Percentiles rank a stretch among this genome's conserved stretches.
phyloP scores from a whole-genome alignment of 2,329 filamentous ascomycete species.

The Hypoxylon sp. region DNA sequence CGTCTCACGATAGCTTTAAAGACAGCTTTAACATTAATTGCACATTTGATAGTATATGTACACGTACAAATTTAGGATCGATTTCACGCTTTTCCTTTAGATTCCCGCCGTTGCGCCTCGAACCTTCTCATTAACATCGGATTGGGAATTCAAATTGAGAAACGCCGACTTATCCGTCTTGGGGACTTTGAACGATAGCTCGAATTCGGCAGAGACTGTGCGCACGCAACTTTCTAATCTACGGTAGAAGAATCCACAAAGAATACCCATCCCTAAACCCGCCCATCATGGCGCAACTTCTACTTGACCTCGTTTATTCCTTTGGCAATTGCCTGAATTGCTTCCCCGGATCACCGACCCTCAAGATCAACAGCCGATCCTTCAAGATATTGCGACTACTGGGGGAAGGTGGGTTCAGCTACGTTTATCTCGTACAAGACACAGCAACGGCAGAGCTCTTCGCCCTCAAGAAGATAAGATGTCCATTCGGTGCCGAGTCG shows the following conservation, averaged over 20 bases:
- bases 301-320: constrained; percentile 91
- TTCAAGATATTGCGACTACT: constrained; percentile 96
- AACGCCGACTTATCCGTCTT: constrained; percentile 23
- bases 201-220: constrained; percentile 12
- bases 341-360: constrained; percentile 92
- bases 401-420: constrained; percentile 98
- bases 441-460: constrained; percentile 86
- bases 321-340: constrained; percentile 96
- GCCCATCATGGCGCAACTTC: constrained; percentile 80
- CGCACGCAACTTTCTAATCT: constrained; percentile 22
- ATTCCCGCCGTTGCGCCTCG: background rate
- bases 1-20: constrained; percentile 35
- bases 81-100: background rate
- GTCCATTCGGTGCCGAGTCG: constrained; percentile 96
- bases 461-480: constrained; percentile 98
- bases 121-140: background rate
- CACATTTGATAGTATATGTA: constrained; percentile 12
- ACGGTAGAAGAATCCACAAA: background rate
- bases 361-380: constrained; percentile 94
- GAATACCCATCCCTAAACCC: constrained; percentile 8
- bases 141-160: constrained; percentile 3
- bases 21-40: constrained; percentile 32
- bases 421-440: constrained; percentile 98
- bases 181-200: constrained; percentile 12
- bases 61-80: background rate